A percentile compares a stretch with the other conserved stretches of the same genome.
phyloP scores from a whole-genome alignment of 75 land plant species.

The Selaginella tamariscina region DNA sequence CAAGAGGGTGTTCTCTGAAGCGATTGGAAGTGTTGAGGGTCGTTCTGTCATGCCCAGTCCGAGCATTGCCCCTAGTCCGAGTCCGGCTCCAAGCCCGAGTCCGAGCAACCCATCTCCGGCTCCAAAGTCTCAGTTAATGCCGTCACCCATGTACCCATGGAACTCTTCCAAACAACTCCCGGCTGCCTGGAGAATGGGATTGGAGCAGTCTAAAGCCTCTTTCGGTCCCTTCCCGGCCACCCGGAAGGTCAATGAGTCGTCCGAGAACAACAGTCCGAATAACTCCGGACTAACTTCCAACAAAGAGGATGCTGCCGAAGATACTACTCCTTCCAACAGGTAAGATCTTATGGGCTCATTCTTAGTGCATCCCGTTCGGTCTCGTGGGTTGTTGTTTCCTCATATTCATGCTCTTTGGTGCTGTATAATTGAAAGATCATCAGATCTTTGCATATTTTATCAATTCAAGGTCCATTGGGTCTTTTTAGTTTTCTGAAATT shows the following conservation, averaged over 20 bases:
- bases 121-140: not conserved
- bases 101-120: not conserved
- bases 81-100: not conserved
- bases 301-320: not conserved
- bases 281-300: not conserved
- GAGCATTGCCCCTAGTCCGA: not conserved
- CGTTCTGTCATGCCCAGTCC: not conserved
- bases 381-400: too few relatives aligned
- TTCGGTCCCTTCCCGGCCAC: slow-evolving; percentile 15
- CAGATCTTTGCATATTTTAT: not conserved
- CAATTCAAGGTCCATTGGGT: too few relatives aligned
- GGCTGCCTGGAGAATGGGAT: slow-evolving; percentile 5
- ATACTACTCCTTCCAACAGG: not conserved
- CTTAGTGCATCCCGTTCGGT: too few relatives aligned
- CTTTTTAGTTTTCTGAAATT: not conserved
- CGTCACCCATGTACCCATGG: slow-evolving; percentile 1
- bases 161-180: not conserved
- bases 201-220: slow-evolving; percentile 7
- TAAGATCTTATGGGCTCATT: slow-evolving; percentile 2
- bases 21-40: not conserved
- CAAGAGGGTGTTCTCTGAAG: not conserved
- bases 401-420: too few relatives aligned
- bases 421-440: too few relatives aligned
- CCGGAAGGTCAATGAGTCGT: not conserved
- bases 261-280: not conserved